Conservation (phyloP, 768 basidiomycete species). For the Melanogaster broomeanus region DNA sequence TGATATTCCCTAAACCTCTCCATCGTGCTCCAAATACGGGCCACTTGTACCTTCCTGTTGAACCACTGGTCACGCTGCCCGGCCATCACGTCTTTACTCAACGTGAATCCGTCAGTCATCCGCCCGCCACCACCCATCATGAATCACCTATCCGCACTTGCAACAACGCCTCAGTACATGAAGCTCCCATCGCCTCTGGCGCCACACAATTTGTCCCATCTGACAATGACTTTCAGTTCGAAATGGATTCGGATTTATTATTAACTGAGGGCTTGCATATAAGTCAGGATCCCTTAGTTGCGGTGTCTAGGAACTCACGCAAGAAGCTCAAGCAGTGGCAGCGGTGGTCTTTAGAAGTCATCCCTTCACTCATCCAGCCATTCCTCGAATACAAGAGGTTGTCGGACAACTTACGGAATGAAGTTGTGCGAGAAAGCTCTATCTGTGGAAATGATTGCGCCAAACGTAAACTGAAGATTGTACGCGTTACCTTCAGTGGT, state of each 20-base stretch:
- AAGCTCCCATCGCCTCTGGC: neutral
- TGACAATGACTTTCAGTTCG: neutral
- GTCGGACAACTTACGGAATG: neutral
- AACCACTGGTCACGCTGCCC: neutral
- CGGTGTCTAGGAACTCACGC: neutral
- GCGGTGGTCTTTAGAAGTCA: constrained; percentile 2
- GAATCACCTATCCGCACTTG: neutral
- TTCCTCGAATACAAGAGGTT: neutral
- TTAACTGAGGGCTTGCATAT: neutral
- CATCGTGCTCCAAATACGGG: neutral
- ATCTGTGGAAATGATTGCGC: neutral
- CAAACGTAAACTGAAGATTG: neutral
- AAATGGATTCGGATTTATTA: neutral
- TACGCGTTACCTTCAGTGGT: constrained; percentile 1
- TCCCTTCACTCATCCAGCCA: constrained; percentile 7
- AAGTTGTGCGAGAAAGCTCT: neutral
- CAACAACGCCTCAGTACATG: neutral
- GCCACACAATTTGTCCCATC: no score
- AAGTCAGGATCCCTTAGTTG: neutral
- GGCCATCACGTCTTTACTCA: neutral
- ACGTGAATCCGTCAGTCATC: no score
- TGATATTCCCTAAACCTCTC: no score
- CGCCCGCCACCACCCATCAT: neutral
- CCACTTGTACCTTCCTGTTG: neutral
- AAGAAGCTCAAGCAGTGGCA: constrained; percentile 7